Evolutionary conservation across 148 eudicot species (phyloP).

Genomic region (Rhododendron ferrugineum): DNA sequence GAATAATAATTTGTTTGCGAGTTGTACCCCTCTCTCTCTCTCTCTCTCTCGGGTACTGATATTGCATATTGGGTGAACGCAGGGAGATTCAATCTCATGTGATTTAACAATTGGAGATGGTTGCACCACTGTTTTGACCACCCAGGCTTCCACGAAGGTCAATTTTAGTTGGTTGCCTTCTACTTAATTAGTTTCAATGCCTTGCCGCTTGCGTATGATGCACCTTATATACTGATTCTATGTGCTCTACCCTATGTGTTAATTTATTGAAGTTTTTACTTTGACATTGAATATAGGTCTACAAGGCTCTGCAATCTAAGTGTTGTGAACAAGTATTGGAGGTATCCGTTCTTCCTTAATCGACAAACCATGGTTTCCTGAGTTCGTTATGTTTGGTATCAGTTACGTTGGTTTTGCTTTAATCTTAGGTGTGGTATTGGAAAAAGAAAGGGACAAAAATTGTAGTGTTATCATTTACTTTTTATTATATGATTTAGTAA

Average conservation of each 20-base stretch:
- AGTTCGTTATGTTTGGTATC: not conserved
- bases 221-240: not conserved
- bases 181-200: not conserved
- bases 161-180: not conserved
- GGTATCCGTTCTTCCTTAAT: slow-evolving; percentile 32
- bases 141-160: slow-evolving; percentile 96
- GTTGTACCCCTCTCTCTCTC: not conserved
- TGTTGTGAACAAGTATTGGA: slow-evolving; percentile 67
- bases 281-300: slow-evolving; percentile 41
- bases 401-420: not conserved
- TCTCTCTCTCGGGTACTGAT: not conserved
- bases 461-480: not conserved
- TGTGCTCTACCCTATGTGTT: not conserved
- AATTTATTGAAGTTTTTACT: not conserved
- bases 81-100: slow-evolving; percentile 77
- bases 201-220: not conserved
- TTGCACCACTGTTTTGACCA: slow-evolving; percentile 84
- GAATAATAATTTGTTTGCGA: slow-evolving; percentile 6
- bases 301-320: slow-evolving; percentile 66
- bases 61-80: not conserved
- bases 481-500: not conserved
- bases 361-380: not conserved
- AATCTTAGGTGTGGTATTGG: not conserved
- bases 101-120: slow-evolving; percentile 66
- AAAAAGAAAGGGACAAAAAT: not conserved